Base-by-base conservation (phyloP, 2,329 filamentous ascomycete species). In the Ustilaginoidea virens region DNA sequence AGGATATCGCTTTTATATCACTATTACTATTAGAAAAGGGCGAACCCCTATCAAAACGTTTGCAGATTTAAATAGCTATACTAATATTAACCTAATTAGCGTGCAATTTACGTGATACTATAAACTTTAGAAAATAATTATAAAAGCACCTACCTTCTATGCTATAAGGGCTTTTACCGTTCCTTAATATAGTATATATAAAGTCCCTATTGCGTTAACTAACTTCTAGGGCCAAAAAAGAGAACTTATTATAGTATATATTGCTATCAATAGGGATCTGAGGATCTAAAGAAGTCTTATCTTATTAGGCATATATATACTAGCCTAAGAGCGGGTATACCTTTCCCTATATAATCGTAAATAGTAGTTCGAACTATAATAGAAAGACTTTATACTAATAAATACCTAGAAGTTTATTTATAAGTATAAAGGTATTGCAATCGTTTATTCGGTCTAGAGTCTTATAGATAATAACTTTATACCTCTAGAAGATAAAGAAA, bases 301-400 rank as follows among this genome's bases (percentile, higher is more conserved):
- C 9, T 17, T 27, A 27, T 7, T 27, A 7, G 13, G 17, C 7
- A 27, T 27, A 27, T 17, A 27, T 27, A 27, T 17, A 27, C 17
- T 27, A 7, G 17, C 9, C 5, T 7, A 14, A 15, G 7, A 15
- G 5, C 7, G 17, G 9, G 13, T 27, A 7, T 17, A 17, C 14
- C 13, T 27, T 8, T 17, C 10, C 9, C 7, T 27, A 15, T 27
- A 27, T 27, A 27, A 12, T 6, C 6, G 12, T 6, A n/a, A 24
- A 13, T 24, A 24, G 12, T 24, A 13, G 22, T 24, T 11, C 12
- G 12, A 24, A 13, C 7, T 6, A 11, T 7, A 13, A 24, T 8
- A 24, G 12, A 13, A 24, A 6, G 6, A 10, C 6, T 17, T 27
- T 10, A 7, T 25, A 12, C 14, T 12, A 12, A 12, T 12, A 12